A percentile compares a stretch with the other conserved stretches of the same genome.
phyloP scores from a whole-genome alignment of 768 basidiomycete genomes.

The Cantharellus cinnabarinus region DNA sequence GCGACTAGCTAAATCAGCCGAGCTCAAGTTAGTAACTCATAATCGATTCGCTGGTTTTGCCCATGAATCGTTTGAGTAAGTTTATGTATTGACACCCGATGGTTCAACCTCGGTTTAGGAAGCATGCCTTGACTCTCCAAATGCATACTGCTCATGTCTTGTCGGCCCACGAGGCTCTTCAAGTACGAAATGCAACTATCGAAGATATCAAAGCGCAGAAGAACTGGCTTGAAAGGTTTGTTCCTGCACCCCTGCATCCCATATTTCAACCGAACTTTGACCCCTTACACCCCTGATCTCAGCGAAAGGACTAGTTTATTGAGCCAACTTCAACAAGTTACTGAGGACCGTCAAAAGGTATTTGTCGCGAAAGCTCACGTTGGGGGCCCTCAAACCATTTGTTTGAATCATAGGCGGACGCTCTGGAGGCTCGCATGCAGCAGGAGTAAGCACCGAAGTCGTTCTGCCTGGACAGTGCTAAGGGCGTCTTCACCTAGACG shows the following conservation, averaged over 20 bases:
- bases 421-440: constrained; percentile 43
- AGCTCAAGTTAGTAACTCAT: constrained; percentile 48
- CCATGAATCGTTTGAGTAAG: too few relatives aligned
- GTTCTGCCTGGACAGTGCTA: constrained; percentile 4
- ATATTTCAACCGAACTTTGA: not conserved
- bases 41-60: not conserved
- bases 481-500: constrained; percentile 25
- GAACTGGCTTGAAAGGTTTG: constrained; percentile 38
- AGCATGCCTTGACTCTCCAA: constrained; percentile 67
- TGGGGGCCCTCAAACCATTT: not conserved
- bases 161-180: constrained; percentile 59
- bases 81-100: not conserved
- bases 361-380: constrained; percentile 1
- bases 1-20: constrained; percentile 70
- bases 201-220: constrained; percentile 71
- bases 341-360: constrained; percentile 64
- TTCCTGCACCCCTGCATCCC: constrained; percentile 5
- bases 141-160: constrained; percentile 75
- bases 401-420: constrained; percentile 28
- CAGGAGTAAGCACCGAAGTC: constrained; percentile 35
- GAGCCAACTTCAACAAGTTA: constrained; percentile 48
- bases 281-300: not conserved
- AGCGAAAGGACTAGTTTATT: constrained; percentile 44
- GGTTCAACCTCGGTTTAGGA: constrained; percentile 18
- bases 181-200: constrained; percentile 56